Conservation (phyloP, 139 green algal genomes). For the Parachlorella kessleri region DNA sequence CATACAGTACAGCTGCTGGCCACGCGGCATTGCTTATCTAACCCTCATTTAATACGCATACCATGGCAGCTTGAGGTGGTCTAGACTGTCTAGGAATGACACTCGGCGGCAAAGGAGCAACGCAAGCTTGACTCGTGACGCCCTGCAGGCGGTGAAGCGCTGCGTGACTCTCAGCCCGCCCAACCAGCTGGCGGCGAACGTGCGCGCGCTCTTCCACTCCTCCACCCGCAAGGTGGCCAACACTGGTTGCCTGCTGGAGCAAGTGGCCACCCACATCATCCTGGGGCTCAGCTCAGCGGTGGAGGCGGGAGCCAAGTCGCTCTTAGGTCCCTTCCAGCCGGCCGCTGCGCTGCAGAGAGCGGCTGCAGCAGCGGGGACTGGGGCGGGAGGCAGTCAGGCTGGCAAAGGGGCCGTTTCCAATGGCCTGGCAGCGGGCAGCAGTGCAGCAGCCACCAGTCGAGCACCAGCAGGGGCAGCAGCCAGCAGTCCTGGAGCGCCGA, state of each 20-base stretch:
- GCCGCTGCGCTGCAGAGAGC: conserved; percentile 13
- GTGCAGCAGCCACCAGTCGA: neutral
- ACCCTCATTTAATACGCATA: no score
- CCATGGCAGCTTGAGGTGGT: no score
- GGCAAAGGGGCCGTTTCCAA: no score
- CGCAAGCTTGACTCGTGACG: no score
- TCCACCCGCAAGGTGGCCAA: conserved; percentile 22
- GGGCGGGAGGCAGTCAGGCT: no score
- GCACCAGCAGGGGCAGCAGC: neutral
- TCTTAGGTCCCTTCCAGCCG: conserved; percentile 20
- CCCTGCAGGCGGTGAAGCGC: conserved; percentile 38
- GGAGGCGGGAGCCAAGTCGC: conserved; percentile 25
- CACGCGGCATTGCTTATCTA: no score
- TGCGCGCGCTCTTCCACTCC: conserved; percentile 57
- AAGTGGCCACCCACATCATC: conserved; percentile 53
- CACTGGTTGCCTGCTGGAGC: conserved; percentile 60
- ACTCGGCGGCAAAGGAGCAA: no score
- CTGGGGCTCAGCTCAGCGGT: conserved; percentile 36
- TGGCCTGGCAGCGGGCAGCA: neutral
- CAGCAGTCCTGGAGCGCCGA: neutral
- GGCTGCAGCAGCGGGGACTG: neutral
- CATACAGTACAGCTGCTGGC: no score
- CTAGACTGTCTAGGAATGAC: no score
- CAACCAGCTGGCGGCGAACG: conserved; percentile 14
- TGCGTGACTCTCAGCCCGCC: conserved; percentile 41